Conservation (phyloP, 192 early-diverging fungal genomes). For the Dissophora globulifera region DNA sequence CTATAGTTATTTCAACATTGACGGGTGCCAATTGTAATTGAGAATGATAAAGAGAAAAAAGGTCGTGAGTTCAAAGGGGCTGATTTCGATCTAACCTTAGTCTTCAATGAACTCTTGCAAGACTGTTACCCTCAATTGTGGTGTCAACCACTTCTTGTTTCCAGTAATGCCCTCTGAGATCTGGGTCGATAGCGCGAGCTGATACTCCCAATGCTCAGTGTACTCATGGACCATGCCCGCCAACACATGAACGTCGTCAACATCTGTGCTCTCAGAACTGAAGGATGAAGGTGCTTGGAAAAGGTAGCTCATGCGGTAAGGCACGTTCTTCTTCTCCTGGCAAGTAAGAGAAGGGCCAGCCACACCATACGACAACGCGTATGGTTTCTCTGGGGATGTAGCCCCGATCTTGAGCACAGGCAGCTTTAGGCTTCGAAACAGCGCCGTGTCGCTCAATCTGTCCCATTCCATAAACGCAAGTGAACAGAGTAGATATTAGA, state of each 20-base stretch:
- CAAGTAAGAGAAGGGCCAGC: slow-evolving; percentile 18
- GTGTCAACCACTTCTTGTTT: slow-evolving; percentile 23
- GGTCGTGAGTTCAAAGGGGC: no score
- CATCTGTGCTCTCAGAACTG: not conserved
- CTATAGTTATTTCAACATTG: no score
- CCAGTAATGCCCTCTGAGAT: slow-evolving; percentile 18
- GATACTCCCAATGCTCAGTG: slow-evolving; percentile 18
- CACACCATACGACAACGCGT: slow-evolving; percentile 6
- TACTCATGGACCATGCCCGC: slow-evolving; percentile 31
- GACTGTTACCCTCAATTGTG: slow-evolving; percentile 5
- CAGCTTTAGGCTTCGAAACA: slow-evolving; percentile 24
- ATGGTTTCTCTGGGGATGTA: slow-evolving; percentile 25
- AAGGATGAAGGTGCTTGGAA: slow-evolving; percentile 9
- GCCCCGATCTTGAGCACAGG: slow-evolving; percentile 14
- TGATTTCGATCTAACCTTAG: no score
- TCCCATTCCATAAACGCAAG: no score
- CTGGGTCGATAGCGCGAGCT: slow-evolving; percentile 2
- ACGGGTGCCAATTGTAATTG: no score
- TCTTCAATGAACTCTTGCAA: no score
- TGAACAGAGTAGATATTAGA: no score
- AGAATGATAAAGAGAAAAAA: not conserved
- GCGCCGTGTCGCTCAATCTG: slow-evolving; percentile 22
- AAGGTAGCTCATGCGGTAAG: slow-evolving; percentile 29
- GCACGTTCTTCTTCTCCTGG: slow-evolving; percentile 5
- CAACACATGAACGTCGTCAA: slow-evolving; percentile 22